phyloP scores from a whole-genome alignment of 805 yeast species.

The Hanseniaspora pseudoguilliermondii region DNA sequence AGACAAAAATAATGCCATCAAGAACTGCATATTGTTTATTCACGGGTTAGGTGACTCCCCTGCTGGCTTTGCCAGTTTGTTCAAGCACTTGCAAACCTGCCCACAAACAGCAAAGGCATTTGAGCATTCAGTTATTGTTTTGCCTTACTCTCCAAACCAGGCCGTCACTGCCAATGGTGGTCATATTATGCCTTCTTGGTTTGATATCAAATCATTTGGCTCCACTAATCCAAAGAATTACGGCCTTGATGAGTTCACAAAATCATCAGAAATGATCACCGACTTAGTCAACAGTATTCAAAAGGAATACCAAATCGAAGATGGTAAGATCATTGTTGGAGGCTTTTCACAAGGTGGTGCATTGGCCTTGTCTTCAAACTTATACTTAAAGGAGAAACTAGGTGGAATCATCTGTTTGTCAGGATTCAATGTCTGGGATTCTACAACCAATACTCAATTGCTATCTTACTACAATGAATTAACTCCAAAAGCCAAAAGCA shows the following conservation, averaged over 20 bases:
- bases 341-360: conserved; percentile 96
- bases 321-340: conserved; percentile 69
- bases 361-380: conserved; percentile 48
- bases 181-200: conserved; percentile 70
- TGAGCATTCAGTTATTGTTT: conserved; percentile 55
- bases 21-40: conserved; percentile 41
- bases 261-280: conserved; percentile 36
- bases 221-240: conserved; percentile 18
- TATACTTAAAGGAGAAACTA: conserved; percentile 43
- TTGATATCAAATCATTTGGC: conserved; percentile 53
- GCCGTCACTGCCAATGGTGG: conserved; percentile 64
- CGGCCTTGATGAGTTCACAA: conserved; percentile 37
- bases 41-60: conserved; percentile 94
- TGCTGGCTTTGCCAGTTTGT: conserved; percentile 75
- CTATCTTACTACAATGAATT: conserved; percentile 19
- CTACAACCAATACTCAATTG: conserved; percentile 13
- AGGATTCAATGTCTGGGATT: conserved; percentile 47
- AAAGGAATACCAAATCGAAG: conserved; percentile 37
- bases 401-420: conserved; percentile 72
- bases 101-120: conserved; percentile 28
- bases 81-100: conserved; percentile 39
- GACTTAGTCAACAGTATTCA: conserved; percentile 40
- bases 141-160: conserved; percentile 75
- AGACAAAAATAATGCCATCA: not conserved
- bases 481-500: conserved; percentile 36